Base-by-base conservation (phyloP, 345 rosid genomes). In the Kernera saxatilis region DNA sequence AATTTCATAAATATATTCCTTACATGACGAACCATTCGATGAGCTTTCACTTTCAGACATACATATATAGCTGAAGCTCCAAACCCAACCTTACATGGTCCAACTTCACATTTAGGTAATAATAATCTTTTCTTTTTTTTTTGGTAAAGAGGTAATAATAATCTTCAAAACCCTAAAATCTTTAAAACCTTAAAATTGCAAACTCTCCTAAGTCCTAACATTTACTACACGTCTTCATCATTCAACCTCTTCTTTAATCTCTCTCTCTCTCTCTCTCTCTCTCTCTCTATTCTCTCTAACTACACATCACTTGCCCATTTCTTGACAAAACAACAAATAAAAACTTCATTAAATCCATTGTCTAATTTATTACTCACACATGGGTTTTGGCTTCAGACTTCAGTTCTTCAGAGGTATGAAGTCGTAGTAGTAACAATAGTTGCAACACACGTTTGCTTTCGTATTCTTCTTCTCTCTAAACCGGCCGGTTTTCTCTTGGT, bases 331-430 rank as follows among this genome's bases (percentile, higher is more conserved):
- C 57, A 73, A 55, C 71, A 45, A 55, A 64, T 10, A 22, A 15
- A 40, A 61, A 61, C 57, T 25, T 63, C 76, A 72, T 35, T 51
- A 19, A 40, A 40, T 60, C 40, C 11, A 19, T 29, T 12, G 62
- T 35, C 64, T 2, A 7, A 73, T 73, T 73, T 55, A 64, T 76
- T 69, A 76, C 33, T 56, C 72, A 75, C 88, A 81, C 88, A 83
- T 82, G 88, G 77, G 35, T 49, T 60, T 62, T 12, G 37, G 70
- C 64, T 69, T 85, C 77, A 85, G 60, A n/a, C n/a, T 74, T 83
- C 78, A n/a, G n/a, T 79, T 85, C 73, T 30, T 54, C 25, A 79
- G 77, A 51, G 92, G 89, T 59, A 87, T 81, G 75, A 85, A 88
- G 84, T 88, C 88, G 57, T 85, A 75, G 55, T 60, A 84, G 73